Conservation (phyloP, 2,329 filamentous ascomycete genomes). For the Boeremia exigua region DNA sequence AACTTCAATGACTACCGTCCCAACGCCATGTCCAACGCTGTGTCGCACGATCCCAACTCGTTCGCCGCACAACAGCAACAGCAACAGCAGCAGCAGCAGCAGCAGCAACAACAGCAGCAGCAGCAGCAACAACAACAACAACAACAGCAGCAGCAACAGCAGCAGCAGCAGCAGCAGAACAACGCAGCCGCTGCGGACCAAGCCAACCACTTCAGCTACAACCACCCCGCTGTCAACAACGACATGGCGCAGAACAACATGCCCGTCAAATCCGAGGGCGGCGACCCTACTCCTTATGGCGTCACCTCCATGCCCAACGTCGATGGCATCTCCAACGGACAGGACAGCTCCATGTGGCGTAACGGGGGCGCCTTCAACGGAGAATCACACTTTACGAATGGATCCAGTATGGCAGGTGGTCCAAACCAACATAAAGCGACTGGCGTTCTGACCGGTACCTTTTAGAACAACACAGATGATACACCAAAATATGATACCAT, state of each 20-base stretch:
- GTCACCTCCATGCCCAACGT: constrained; percentile 45
- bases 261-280: constrained; percentile 43
- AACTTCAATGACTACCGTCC: constrained; percentile 48
- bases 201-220: constrained; percentile 42
- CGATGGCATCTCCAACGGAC: constrained; percentile 43
- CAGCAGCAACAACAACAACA: constrained; percentile 20
- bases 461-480: constrained; percentile 52
- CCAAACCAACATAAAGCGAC: constrained; percentile 53
- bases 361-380: constrained; percentile 50
- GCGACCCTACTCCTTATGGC: constrained; percentile 38
- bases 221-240: constrained; percentile 37
- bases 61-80: constrained; percentile 36
- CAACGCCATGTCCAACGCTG: constrained; percentile 36
- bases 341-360: constrained; percentile 52
- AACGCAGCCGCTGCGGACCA: constrained; percentile 27
- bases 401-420: constrained; percentile 54
- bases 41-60: constrained; percentile 33
- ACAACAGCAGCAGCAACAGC: constrained; percentile 8
- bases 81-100: constrained; percentile 9
- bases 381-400: constrained; percentile 52
- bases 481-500: constrained; percentile 53
- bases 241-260: constrained; percentile 45
- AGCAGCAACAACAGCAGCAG: constrained; percentile 22
- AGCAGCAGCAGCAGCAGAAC: constrained; percentile 35
- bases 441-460: constrained; percentile 51